Evolutionary conservation across 2,329 filamentous ascomycete species (phyloP), one percentile per base, ranked within the genome.

Genomic region (Phialophora verrucosa): DNA sequence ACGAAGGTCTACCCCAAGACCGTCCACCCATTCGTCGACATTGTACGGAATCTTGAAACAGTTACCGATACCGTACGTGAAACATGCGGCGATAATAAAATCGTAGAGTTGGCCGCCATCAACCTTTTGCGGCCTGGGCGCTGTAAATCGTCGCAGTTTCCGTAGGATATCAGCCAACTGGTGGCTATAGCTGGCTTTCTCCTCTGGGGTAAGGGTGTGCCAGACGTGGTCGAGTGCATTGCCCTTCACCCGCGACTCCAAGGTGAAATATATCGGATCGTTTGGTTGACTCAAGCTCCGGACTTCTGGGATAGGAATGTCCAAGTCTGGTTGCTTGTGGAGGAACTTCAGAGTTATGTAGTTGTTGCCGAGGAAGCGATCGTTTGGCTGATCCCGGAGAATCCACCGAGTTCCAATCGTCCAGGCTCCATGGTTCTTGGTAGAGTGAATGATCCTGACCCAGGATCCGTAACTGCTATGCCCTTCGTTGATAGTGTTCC

Each of bases 341-440:
- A 67, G 61, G 49, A 63, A 67, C 31, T 63, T 60, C 59, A 27
- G 32, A 8, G 65, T 67, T 23, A 64, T 64, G 27, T 67, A 64
- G 20, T 64, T 29, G 32, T 64, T 64, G 35, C 65, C 65, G 31
- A 58, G 42, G 2, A 5, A 49, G 23, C 29, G 17, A 57, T 67
- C 61, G 50, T 67, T 63, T 25, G 50, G 47, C 20, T 60, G 12
- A 31, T 64, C 65, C 23, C 31, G 32, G 11, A 67, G 20, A 20
- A 67, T 8, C 65, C 65, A 67, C 8, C 44, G 25, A 27, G 56
- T 23, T 50, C 65, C 65, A 20, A 67, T 31, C 4, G 59, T 11
- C 65, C 65, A 67, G 5, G 60, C 17, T 1, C 49, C 65, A 5
- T 7, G 35, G 51, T 63, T 64, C 11, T 23, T 3, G 5, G 55